phyloP scores from a whole-genome alignment of 345 rosid species.

The Eutrema japonicum region DNA sequence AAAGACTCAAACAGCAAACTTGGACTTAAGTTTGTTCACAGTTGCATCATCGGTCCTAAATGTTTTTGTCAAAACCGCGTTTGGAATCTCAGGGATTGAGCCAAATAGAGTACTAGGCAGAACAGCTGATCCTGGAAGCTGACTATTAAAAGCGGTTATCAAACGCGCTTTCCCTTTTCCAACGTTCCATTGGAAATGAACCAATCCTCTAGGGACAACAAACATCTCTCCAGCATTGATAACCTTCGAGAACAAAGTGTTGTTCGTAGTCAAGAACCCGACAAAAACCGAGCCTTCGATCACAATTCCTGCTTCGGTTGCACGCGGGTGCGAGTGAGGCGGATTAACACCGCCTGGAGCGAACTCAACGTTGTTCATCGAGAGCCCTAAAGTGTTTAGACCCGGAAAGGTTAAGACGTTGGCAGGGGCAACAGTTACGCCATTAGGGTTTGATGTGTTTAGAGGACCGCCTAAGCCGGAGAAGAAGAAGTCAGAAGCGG shows the following conservation, averaged over 20 bases:
- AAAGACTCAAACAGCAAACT: constrained; percentile 44
- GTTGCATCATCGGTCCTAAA: constrained; percentile 55
- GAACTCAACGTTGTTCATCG: constrained; percentile 73
- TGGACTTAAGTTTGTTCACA: constrained; percentile 55
- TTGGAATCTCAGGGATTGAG: constrained; percentile 61
- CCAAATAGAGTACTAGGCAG: constrained; percentile 51
- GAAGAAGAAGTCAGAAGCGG: constrained; percentile 71
- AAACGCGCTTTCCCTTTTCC: constrained; percentile 65
- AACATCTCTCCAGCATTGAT: constrained; percentile 61
- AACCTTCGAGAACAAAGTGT: constrained; percentile 56
- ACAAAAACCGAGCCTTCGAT: constrained; percentile 65
- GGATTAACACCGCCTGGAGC: constrained; percentile 68
- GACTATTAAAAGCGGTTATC: constrained; percentile 77
- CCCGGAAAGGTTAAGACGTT: constrained; percentile 67
- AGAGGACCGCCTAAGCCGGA: constrained; percentile 55
- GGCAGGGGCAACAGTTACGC: constrained; percentile 40
- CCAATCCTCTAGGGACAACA: constrained; percentile 64
- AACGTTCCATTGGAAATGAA: constrained; percentile 78
- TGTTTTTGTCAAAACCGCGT: constrained; percentile 57
- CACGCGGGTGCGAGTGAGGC: constrained; percentile 75
- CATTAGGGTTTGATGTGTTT: constrained; percentile 55
- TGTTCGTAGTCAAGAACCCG: constrained; percentile 58
- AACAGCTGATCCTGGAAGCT: constrained; percentile 58
- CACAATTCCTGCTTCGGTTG: constrained; percentile 57
- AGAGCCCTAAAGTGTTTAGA: constrained; percentile 63